A percentile compares a stretch with the other conserved stretches of the same genome.
These are phyloP conservation scores for Ilyonectria sp. DNA, from an alignment of 2,329 filamentous ascomycete species.

Conservation along the genomic window DNA sequence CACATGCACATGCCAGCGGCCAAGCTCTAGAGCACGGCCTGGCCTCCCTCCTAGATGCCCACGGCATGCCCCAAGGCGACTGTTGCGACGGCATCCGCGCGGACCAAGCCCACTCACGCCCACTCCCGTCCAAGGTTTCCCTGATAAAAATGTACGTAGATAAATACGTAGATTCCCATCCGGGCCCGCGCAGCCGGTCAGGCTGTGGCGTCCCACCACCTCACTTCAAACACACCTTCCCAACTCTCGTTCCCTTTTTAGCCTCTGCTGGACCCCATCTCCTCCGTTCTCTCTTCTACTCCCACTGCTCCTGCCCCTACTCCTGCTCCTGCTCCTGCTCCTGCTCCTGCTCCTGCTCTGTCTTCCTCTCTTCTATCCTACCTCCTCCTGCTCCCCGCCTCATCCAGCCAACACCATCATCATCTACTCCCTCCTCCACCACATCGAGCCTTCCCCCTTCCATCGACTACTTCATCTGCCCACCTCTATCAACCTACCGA, in stretches of 20 bases:
- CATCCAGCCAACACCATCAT: neutral
- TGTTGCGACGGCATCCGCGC: conserved; percentile 1
- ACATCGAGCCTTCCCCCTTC: neutral
- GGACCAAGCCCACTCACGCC: neutral
- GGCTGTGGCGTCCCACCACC: conserved; percentile 46
- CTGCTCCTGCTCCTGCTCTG: conserved; percentile 17
- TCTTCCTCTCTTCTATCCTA: conserved; percentile 21
- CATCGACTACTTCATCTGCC: conserved; percentile 22
- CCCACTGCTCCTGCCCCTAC: conserved; percentile 12
- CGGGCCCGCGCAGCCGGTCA: conserved; percentile 28
- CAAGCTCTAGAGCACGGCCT: conserved; percentile 3
- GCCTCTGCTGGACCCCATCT: conserved; percentile 43
- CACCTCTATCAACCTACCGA: conserved; percentile 7
- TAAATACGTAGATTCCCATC: conserved; percentile 23
- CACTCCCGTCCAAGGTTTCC: conserved; percentile 9
- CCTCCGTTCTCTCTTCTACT: conserved; percentile 25
- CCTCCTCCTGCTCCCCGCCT: conserved; percentile 27
- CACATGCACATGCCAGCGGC: conserved; percentile 33
- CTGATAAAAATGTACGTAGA: conserved; percentile 19
- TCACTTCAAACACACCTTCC: conserved; percentile 29
- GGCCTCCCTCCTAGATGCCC: neutral
- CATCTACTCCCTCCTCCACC: too few species aligned
- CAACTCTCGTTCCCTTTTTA: conserved; percentile 39
- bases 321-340: conserved; percentile 18
- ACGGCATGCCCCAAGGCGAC: neutral